A percentile compares a stretch with the other conserved stretches of the same genome.
Evolutionary conservation across 2,329 filamentous ascomycete species (phyloP).

Genomic region (Sarocladium oryzae): DNA sequence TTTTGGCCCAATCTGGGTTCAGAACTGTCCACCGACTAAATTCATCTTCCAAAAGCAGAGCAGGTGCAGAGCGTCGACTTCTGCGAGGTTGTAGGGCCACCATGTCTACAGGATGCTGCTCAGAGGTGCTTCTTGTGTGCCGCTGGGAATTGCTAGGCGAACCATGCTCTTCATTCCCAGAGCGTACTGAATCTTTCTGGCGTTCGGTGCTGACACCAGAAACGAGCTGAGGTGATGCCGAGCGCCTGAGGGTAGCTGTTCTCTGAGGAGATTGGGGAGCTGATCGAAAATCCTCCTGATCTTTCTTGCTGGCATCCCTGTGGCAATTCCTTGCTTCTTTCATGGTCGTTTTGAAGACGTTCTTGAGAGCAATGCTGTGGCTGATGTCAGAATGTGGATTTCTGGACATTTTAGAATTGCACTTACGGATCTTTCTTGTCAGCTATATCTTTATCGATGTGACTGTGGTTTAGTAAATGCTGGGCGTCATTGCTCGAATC

Average conservation of each 20-base stretch:
- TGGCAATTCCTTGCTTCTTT: slow-evolving; percentile 1
- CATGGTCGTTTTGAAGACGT: slow-evolving; percentile 9
- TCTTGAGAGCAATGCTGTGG: slow-evolving; percentile 13
- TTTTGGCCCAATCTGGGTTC: slow-evolving; percentile 43
- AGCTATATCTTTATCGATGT: neutral
- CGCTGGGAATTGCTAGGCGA: neutral
- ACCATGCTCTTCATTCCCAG: neutral
- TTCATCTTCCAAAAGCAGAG: neutral
- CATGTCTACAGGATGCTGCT: neutral
- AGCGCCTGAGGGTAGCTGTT: neutral
- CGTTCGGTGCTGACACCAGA: neutral
- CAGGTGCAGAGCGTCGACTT: neutral
- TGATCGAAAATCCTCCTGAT: neutral
- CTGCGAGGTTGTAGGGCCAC: neutral
- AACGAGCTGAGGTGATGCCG: neutral
- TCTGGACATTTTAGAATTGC: neutral
- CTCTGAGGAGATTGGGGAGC: neutral
- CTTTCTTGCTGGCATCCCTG: no score
- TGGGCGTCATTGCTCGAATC: neutral
- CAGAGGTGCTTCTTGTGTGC: neutral
- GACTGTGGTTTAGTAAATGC: neutral
- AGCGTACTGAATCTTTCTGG: neutral
- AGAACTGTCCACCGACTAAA: slow-evolving; percentile 40
- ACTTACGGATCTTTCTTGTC: neutral
- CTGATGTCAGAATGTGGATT: neutral